These are phyloP conservation scores for Tricholoma sp. DNA, from an alignment of 768 basidiomycete genomes.

Conservation along the genomic window DNA sequence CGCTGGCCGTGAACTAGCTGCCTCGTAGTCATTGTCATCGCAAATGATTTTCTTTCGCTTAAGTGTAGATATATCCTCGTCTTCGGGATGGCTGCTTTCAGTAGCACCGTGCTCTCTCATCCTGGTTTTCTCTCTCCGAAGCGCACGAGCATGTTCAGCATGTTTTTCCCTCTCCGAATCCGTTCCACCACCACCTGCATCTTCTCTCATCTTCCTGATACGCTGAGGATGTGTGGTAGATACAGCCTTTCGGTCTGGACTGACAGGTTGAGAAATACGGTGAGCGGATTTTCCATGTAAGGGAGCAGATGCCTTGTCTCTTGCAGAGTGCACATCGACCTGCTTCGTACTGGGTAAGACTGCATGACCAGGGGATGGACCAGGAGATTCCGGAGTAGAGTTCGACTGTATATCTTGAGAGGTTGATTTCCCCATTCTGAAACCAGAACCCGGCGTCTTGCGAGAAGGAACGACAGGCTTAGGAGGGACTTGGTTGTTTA, in stretches of 20 bases:
- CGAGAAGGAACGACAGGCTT: slow-evolving; percentile 14
- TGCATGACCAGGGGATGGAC: slow-evolving; percentile 5
- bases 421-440: slow-evolving; percentile 30
- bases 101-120: slow-evolving; percentile 1
- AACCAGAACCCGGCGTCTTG: slow-evolving; percentile 47
- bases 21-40: slow-evolving; percentile 29
- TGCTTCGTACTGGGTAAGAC: slow-evolving; percentile 7
- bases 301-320: slow-evolving; percentile 16
- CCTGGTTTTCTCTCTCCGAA: slow-evolving; percentile 4
- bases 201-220: slow-evolving; percentile 14
- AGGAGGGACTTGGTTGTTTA: slow-evolving; percentile 7
- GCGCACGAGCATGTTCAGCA: slow-evolving; percentile 14
- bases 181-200: slow-evolving; percentile 8
- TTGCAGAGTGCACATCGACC: slow-evolving; percentile 9
- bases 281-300: slow-evolving; percentile 30
- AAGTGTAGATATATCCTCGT: slow-evolving; percentile 18
- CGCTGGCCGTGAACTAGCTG: slow-evolving; percentile 6
- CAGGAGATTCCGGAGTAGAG: slow-evolving; percentile 1
- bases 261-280: slow-evolving; percentile 15
- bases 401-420: slow-evolving; percentile 13
- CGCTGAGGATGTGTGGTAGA: slow-evolving; percentile 6
- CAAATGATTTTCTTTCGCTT: slow-evolving; percentile 36
- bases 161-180: slow-evolving; percentile 20
- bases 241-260: slow-evolving; percentile 20
- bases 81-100: slow-evolving; percentile 6